These are phyloP conservation scores for Jaapia argillacea DNA, from an alignment of 768 basidiomycete genomes.

Conservation along the genomic window DNA sequence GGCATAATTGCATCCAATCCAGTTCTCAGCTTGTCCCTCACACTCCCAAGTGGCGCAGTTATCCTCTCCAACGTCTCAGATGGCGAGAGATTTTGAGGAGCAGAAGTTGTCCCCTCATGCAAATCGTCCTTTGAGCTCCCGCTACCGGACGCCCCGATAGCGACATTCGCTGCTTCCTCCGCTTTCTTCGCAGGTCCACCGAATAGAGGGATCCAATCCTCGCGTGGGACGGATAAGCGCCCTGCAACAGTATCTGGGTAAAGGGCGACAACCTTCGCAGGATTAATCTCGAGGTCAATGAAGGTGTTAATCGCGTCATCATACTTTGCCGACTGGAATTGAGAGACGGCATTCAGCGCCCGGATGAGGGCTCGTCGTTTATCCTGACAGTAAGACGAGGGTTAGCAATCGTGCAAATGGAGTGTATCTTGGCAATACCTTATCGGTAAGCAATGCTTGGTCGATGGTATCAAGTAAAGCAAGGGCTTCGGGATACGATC, in stretches of 20 bases:
- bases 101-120: conserved; percentile 7
- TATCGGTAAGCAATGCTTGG: conserved; percentile 45
- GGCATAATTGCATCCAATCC: conserved; percentile 44
- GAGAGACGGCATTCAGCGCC: conserved; percentile 67
- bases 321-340: conserved; percentile 61
- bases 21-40: conserved; percentile 43
- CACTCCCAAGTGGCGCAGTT: conserved; percentile 21
- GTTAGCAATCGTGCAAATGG: conserved; percentile 2
- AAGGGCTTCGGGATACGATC: conserved; percentile 71
- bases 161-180: conserved; percentile 17
- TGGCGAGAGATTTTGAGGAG: conserved; percentile 13
- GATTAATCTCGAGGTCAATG: conserved; percentile 82
- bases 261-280: conserved; percentile 86
- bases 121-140: conserved; percentile 16
- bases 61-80: conserved; percentile 1
- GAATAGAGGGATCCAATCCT: conserved; percentile 73
- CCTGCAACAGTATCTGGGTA: conserved; percentile 81
- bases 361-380: conserved; percentile 49
- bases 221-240: conserved; percentile 55
- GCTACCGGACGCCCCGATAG: conserved; percentile 11
- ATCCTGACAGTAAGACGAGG: conserved; percentile 26
- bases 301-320: conserved; percentile 81
- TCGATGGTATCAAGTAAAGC: conserved; percentile 67
- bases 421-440: conserved; percentile 28
- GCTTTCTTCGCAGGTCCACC: conserved; percentile 49